Conservation (phyloP, 371 early-diverging fungal genomes). For the Mortierella sp. region DNA sequence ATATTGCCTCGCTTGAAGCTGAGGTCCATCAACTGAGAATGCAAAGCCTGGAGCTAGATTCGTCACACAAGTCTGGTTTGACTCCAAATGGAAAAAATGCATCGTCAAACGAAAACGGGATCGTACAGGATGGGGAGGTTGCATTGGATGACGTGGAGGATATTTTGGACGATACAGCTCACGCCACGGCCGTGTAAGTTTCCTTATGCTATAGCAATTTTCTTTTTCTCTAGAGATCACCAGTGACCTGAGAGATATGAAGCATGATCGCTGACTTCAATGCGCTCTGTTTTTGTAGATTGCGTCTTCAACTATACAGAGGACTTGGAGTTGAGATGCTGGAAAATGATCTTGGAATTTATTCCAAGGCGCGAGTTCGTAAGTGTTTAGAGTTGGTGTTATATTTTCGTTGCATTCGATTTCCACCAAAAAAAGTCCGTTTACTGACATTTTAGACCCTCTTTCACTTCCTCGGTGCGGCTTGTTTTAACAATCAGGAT, state of each 20-base stretch:
- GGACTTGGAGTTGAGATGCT: constrained; percentile 53
- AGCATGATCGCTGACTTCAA: no score
- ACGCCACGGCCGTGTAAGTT: constrained; percentile 47
- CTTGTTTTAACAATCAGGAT: constrained; percentile 9
- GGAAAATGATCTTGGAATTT: constrained; percentile 40
- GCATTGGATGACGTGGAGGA: constrained; percentile 32
- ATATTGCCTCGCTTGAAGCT: constrained; percentile 42
- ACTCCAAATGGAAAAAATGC: neutral
- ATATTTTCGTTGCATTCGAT: neutral
- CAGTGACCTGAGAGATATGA: no score
- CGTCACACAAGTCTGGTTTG: constrained; percentile 1
- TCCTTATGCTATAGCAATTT: no score
- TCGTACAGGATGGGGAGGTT: constrained; percentile 7
- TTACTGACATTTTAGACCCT: neutral
- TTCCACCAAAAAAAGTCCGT: neutral
- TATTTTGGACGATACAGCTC: constrained; percentile 35
- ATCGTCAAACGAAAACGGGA: neutral
- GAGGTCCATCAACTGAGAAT: constrained; percentile 33
- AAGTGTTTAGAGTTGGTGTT: constrained; percentile 1
- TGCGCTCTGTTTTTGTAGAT: constrained; percentile 2
- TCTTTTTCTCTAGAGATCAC: no score
- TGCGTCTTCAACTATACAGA: constrained; percentile 46
- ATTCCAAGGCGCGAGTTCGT: constrained; percentile 50
- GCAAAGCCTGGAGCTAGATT: constrained; percentile 36
- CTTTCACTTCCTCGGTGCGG: neutral